phyloP scores from a whole-genome alignment of 768 basidiomycete species.

The Leccinellum rugosiceps region DNA sequence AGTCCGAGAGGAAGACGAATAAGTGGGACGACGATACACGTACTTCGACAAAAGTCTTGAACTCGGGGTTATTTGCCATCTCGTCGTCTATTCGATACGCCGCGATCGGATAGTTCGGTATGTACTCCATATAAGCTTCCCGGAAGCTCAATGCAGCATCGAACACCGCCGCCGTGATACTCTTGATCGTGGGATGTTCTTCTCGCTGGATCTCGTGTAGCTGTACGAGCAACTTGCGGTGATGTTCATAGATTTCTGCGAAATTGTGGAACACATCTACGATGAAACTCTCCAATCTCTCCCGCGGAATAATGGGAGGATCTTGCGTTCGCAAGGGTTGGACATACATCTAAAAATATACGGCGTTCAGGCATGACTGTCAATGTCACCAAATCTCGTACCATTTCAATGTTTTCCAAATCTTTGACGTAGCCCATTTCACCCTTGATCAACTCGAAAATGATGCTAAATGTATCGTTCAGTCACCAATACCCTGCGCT shows the following conservation, averaged over 20 bases:
- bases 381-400: slow-evolving; percentile 34
- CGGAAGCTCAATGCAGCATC: slow-evolving; percentile 92
- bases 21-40: slow-evolving; percentile 12
- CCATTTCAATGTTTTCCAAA: slow-evolving; percentile 78
- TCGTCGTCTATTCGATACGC: slow-evolving; percentile 87
- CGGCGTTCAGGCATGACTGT: slow-evolving; percentile 3
- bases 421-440: slow-evolving; percentile 96
- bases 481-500: neutral
- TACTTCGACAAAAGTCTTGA: slow-evolving; percentile 82
- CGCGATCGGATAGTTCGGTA: slow-evolving; percentile 91
- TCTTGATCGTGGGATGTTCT: slow-evolving; percentile 75
- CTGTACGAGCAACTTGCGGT: slow-evolving; percentile 70
- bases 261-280: slow-evolving; percentile 89
- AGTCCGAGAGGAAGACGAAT: neutral
- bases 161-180: slow-evolving; percentile 79
- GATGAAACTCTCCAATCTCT: slow-evolving; percentile 74
- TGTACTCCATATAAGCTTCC: slow-evolving; percentile 89
- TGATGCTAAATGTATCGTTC: slow-evolving; percentile 52
- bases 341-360: slow-evolving; percentile 66
- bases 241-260: slow-evolving; percentile 68
- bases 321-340: slow-evolving; percentile 67
- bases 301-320: slow-evolving; percentile 73
- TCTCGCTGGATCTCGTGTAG: slow-evolving; percentile 87
- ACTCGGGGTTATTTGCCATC: slow-evolving; percentile 74
- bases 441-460: slow-evolving; percentile 92